Percentiles rank a stretch among this genome's conserved stretches.
Conservation (phyloP, 1,139 yeast species). For the Ogataea hybrid region DNA sequence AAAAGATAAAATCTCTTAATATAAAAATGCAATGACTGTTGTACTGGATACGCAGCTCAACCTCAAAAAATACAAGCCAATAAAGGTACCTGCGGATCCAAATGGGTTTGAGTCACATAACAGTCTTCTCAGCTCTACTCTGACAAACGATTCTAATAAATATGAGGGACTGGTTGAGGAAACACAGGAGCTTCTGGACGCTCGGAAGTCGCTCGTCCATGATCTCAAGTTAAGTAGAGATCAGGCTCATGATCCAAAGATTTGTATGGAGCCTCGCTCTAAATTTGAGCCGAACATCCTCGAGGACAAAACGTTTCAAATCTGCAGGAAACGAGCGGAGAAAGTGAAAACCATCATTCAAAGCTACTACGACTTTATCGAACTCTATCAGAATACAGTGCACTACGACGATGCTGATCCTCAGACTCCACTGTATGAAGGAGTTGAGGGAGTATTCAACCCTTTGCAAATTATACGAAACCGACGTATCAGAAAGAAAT, state of each 20-base stretch:
- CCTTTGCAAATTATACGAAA: conserved; percentile 80
- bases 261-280: not conserved
- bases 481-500: conserved; percentile 51
- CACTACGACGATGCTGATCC: conserved; percentile 23
- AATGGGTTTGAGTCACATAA: conserved; percentile 3
- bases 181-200: conserved; percentile 45
- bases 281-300: not conserved
- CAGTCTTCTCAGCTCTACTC: conserved; percentile 10
- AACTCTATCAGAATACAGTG: conserved; percentile 24
- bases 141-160: conserved; percentile 10
- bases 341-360: conserved; percentile 51
- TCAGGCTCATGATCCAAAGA: conserved; percentile 16
- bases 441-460: conserved; percentile 70
- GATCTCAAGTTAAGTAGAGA: conserved; percentile 40
- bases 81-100: not conserved
- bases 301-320: conserved; percentile 16
- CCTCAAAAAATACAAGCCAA: conserved; percentile 16
- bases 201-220: conserved; percentile 41
- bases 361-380: conserved; percentile 49
- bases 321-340: conserved; percentile 50
- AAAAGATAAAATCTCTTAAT: not conserved
- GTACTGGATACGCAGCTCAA: conserved; percentile 15
- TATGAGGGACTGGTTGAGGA: conserved; percentile 30
- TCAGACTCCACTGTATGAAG: conserved; percentile 33
- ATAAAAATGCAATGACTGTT: conserved; percentile 6